Conservation (phyloP, 2,329 filamentous ascomycete genomes). For the Teratosphaeria gauchensis region DNA sequence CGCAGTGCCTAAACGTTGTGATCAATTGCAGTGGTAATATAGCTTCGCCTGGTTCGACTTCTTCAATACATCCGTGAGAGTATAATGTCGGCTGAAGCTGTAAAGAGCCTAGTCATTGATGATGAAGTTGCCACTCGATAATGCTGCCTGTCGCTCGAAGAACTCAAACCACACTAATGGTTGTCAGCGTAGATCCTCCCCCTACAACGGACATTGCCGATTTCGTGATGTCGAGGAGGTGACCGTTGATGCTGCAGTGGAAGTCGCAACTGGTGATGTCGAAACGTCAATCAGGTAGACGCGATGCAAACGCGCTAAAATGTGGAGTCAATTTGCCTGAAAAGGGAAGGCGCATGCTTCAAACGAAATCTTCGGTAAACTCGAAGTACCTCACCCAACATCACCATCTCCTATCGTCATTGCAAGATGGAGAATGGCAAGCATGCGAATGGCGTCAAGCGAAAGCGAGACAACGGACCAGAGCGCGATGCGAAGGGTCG, state of each 20-base stretch:
- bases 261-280: not conserved
- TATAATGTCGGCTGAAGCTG: not conserved
- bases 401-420: not conserved
- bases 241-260: not conserved
- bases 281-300: not conserved
- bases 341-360: not conserved
- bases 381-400: not conserved
- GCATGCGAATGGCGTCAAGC: not conserved
- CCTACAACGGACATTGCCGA: no score
- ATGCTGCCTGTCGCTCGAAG: not conserved
- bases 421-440: not conserved
- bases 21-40: no score
- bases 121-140: not conserved
- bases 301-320: not conserved
- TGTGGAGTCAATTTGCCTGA: not conserved
- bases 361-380: not conserved
- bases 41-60: no score
- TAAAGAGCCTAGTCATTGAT: not conserved
- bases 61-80: no score
- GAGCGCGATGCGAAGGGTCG: not conserved
- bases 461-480: conserved; percentile 11
- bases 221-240: not conserved
- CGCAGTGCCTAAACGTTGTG: not conserved
- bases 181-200: no score
- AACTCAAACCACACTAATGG: not conserved